These are phyloP conservation scores for Leptographium wingfieldii DNA, from an alignment of 2,329 filamentous ascomycete genomes.

Conservation along the genomic window DNA sequence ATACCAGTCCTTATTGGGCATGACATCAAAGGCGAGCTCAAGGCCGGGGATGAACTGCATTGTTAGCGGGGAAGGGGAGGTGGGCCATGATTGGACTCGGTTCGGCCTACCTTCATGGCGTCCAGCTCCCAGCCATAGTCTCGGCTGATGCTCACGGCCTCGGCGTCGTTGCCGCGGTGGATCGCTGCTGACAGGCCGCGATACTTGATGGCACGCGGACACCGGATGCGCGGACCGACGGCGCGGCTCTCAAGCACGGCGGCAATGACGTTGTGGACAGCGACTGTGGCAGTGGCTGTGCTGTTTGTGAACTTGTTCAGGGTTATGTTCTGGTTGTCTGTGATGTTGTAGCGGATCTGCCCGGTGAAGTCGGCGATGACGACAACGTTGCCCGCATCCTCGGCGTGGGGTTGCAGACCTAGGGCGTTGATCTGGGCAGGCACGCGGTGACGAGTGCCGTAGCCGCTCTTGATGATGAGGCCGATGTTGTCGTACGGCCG, in stretches of 20 bases:
- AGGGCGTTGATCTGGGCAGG: slow-evolving; percentile 33
- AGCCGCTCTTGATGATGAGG: slow-evolving; percentile 43
- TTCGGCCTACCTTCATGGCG: slow-evolving; percentile 29
- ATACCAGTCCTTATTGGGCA: slow-evolving; percentile 47
- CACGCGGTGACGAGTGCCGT: slow-evolving; percentile 37
- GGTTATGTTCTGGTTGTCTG: not conserved
- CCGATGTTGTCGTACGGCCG: slow-evolving; percentile 30
- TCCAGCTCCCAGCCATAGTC: slow-evolving; percentile 36
- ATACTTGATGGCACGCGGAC: slow-evolving; percentile 28
- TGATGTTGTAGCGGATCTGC: slow-evolving; percentile 7
- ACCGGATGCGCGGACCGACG: slow-evolving; percentile 20
- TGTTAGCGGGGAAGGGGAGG: not conserved
- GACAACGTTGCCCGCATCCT: slow-evolving; percentile 28
- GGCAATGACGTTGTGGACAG: slow-evolving; percentile 29
- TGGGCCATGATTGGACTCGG: not conserved
- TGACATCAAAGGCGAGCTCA: slow-evolving; percentile 34
- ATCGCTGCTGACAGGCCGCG: slow-evolving; percentile 25
- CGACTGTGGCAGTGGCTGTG: slow-evolving; percentile 5
- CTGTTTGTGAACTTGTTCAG: not conserved
- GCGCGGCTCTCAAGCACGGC: slow-evolving; percentile 16
- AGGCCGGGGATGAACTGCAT: slow-evolving; percentile 40
- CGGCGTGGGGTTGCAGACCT: slow-evolving; percentile 22
- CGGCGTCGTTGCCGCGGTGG: slow-evolving; percentile 22
- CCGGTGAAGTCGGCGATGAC: slow-evolving; percentile 39
- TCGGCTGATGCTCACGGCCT: slow-evolving; percentile 24